Evolutionary conservation across 2,329 filamentous ascomycete genomes (phyloP).

Genomic region (Aspergillus ibericus): DNA sequence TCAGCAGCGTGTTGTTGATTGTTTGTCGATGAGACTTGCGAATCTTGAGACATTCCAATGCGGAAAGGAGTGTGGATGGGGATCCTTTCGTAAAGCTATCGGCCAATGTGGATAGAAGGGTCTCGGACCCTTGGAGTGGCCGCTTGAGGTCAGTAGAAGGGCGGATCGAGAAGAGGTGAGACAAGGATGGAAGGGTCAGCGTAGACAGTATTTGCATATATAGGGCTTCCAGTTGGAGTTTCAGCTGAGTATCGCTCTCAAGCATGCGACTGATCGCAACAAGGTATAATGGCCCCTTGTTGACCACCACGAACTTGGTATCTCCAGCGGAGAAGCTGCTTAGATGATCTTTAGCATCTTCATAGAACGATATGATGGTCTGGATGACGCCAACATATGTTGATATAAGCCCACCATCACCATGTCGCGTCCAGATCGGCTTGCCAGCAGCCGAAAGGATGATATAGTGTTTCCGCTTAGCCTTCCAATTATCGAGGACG

Average conservation of each 20-base stretch:
- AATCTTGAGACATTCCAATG: slow-evolving; percentile 89
- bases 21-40: slow-evolving; percentile 80
- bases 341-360: slow-evolving; percentile 73
- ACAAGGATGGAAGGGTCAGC: slow-evolving; percentile 81
- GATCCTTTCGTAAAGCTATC: slow-evolving; percentile 95
- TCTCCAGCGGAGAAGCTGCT: slow-evolving; percentile 83
- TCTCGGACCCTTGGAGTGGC: slow-evolving; percentile 87
- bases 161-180: slow-evolving; percentile 81
- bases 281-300: slow-evolving; percentile 84
- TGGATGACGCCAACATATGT: slow-evolving; percentile 93
- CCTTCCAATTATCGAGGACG: slow-evolving; percentile 75
- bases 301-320: slow-evolving; percentile 80
- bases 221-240: slow-evolving; percentile 83
- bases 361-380: slow-evolving; percentile 96
- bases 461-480: slow-evolving; percentile 94
- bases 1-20: slow-evolving; percentile 86
- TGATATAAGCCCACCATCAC: slow-evolving; percentile 84
- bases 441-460: slow-evolving; percentile 95
- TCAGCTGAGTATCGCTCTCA: slow-evolving; percentile 88
- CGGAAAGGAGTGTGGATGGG: slow-evolving; percentile 80
- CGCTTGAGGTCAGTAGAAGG: slow-evolving; percentile 92
- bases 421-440: slow-evolving; percentile 94
- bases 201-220: slow-evolving; percentile 99
- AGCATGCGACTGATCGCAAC: slow-evolving; percentile 88
- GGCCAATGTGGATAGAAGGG: slow-evolving; percentile 83